Evolutionary conservation across 2,329 filamentous ascomycete species (phyloP).

Genomic region (Pseudocercospora cruenta): DNA sequence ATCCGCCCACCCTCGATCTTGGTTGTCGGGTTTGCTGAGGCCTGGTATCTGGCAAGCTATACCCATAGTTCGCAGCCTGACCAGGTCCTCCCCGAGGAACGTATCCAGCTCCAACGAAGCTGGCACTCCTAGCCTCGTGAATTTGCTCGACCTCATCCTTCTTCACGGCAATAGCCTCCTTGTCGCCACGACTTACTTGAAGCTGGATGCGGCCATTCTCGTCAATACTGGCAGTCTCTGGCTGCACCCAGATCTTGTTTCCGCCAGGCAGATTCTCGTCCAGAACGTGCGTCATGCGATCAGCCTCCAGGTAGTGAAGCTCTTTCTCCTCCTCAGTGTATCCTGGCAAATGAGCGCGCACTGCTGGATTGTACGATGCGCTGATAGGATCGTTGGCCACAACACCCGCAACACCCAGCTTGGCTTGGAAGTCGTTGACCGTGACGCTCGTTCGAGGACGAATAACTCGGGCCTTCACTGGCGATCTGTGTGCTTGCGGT

Average conservation of each 20-base stretch:
- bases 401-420: slow-evolving; percentile 51
- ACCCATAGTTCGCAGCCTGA: slow-evolving; percentile 33
- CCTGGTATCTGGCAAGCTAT: slow-evolving; percentile 31
- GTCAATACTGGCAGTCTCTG: slow-evolving; percentile 51
- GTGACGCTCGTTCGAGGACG: slow-evolving; percentile 47
- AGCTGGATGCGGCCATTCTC: slow-evolving; percentile 50
- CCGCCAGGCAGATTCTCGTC: slow-evolving; percentile 54
- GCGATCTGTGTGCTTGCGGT: slow-evolving; percentile 57
- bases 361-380: not conserved
- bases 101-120: slow-evolving; percentile 14
- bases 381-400: slow-evolving; percentile 35
- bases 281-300: slow-evolving; percentile 43
- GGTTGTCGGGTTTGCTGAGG: not conserved
- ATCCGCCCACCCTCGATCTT: slow-evolving; percentile 24
- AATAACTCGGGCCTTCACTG: slow-evolving; percentile 62
- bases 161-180: slow-evolving; percentile 40
- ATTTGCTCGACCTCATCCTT: slow-evolving; percentile 32
- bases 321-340: slow-evolving; percentile 34
- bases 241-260: slow-evolving; percentile 56
- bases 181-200: slow-evolving; percentile 34
- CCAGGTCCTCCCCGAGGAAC: slow-evolving; percentile 7
- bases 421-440: slow-evolving; percentile 39
- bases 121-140: slow-evolving; percentile 26
- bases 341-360: not conserved
- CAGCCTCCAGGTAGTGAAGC: slow-evolving; percentile 44